Evolutionary conservation across 495 filamentous ascomycete genomes (phyloP), one percentile per base, ranked within the genome.

Genomic region (Penicillium flavigenum): DNA sequence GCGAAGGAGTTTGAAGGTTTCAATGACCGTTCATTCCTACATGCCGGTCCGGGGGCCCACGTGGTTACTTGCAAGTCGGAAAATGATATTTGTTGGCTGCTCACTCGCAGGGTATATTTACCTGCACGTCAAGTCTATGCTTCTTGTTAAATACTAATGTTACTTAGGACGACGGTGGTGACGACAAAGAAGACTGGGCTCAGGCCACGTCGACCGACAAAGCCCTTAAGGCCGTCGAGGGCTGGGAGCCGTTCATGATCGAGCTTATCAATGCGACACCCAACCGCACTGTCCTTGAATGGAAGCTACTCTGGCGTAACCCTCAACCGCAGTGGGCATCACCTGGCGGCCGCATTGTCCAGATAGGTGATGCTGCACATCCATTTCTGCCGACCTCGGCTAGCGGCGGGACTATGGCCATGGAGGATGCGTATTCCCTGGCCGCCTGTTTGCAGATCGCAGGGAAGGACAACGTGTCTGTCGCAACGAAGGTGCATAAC

Each of bases 351-450:
- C 76, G 83, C 19, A 86, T 86, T n/a, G 78, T 76, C 32, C 72
- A 87, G 16, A 77, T 90, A 32, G 88, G 88, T 22, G 88, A 90
- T 61, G 76, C 86, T 6, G 88, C 88, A 2, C 88, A 92, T 70
- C 83, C 88, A 0, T 89, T 91, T 67, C 73, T 90, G 4, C 88
- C 87, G 0, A 88, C 86, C 0, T 85, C 81, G 4, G 82, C 83
- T n/a, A 84, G 89, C 58, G 88, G 88, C 0, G 88, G 85, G 0
- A 87, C 82, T 29, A 84, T 89, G 62, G 85, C 87, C 0, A 84
- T 91, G 59, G 88, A 92, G 61, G 88, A 91, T 66, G 88, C 82
- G 2, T 81, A 83, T 1, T 83, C 83, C 1, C 65, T 91, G 6
- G 87, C 87, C 6, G 78, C 84, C 7, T 86, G 82, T 50, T 72